Evolutionary conservation across 2,329 filamentous ascomycete genomes (phyloP).

Genomic region (Rhynchosporium agropyri): DNA sequence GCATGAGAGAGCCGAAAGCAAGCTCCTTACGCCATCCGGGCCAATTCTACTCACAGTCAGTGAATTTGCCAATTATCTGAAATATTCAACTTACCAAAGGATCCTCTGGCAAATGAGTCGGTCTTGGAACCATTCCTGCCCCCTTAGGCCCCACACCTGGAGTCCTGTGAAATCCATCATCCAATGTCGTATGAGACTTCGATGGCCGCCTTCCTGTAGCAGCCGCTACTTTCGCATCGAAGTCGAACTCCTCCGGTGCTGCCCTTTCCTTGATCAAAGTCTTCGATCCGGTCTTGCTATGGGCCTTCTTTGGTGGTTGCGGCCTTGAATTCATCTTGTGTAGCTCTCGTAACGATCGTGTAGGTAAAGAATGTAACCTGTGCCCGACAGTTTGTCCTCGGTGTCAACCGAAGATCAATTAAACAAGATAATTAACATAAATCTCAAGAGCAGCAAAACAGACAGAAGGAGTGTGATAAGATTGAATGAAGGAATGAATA

Average conservation of each 20-base stretch:
- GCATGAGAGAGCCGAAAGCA: constrained; percentile 51
- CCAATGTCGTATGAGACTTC: neutral
- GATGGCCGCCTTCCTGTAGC: constrained; percentile 2
- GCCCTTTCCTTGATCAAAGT: neutral
- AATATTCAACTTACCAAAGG: constrained; percentile 50
- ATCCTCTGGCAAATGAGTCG: constrained; percentile 56
- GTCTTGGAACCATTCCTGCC: constrained; percentile 49
- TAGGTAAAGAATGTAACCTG: constrained; percentile 6
- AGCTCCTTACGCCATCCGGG: constrained; percentile 56
- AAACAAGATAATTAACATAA: constrained; percentile 2
- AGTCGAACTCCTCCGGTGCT: constrained; percentile 8
- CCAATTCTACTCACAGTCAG: constrained; percentile 53
- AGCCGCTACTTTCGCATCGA: constrained; percentile 15
- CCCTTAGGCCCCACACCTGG: neutral
- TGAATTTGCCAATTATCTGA: neutral
- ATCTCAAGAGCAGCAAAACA: constrained; percentile 16
- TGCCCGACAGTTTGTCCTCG: constrained; percentile 13
- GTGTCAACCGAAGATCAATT: constrained; percentile 12
- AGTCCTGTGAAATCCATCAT: constrained; percentile 3
- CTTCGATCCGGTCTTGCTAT: constrained; percentile 15
- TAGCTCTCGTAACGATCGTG: neutral
- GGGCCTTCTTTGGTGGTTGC: constrained; percentile 11
- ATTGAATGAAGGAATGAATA: constrained; percentile 11
- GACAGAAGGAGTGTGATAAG: constrained; percentile 2
- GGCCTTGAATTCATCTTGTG: constrained; percentile 18